Percentiles rank a stretch among this genome's conserved stretches.
phyloP scores from a whole-genome alignment of 2,329 filamentous ascomycete species.

The Cladorrhinum sp. region DNA sequence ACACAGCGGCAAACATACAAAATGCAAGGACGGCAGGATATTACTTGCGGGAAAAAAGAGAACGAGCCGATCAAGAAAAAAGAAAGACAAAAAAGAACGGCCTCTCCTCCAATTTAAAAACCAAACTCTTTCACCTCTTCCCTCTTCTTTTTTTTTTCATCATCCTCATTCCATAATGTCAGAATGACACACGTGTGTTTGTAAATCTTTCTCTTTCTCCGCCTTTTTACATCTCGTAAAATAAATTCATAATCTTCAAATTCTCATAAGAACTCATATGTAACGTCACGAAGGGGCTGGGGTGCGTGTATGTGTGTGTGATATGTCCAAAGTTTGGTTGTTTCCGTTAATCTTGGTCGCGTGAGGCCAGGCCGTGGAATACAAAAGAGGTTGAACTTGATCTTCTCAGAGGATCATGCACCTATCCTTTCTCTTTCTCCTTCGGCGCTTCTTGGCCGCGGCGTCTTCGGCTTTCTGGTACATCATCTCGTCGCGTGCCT shows the following conservation, averaged over 20 bases:
- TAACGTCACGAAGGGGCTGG: not conserved
- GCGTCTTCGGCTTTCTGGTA: conserved; percentile 42
- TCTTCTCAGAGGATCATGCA: conserved; percentile 25
- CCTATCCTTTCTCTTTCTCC: conserved; percentile 24
- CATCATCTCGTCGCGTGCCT: conserved; percentile 36
- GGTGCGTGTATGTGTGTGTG: too few relatives aligned
- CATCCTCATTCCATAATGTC: too few relatives aligned
- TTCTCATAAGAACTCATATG: not conserved
- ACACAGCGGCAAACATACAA: not conserved
- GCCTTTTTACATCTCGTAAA: too few relatives aligned
- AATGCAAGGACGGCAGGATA: not conserved
- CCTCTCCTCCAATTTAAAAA: too few relatives aligned
- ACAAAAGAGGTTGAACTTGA: not conserved
- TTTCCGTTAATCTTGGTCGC: not conserved
- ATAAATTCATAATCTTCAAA: not conserved
- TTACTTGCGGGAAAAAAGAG: too few relatives aligned
- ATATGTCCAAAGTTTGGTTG: not conserved
- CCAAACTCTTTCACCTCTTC: too few relatives aligned
- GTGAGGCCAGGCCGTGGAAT: not conserved
- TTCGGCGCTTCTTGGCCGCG: conserved; percentile 20
- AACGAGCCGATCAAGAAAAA: too few relatives aligned
- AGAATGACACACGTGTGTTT: too few relatives aligned
- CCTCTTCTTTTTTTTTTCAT: too few relatives aligned
- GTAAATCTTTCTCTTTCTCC: too few relatives aligned
- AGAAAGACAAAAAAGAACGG: too few relatives aligned